Evolutionary conservation across 1,284 basidiomycete species (phyloP).

Genomic region (Ganoderma multipileum): DNA sequence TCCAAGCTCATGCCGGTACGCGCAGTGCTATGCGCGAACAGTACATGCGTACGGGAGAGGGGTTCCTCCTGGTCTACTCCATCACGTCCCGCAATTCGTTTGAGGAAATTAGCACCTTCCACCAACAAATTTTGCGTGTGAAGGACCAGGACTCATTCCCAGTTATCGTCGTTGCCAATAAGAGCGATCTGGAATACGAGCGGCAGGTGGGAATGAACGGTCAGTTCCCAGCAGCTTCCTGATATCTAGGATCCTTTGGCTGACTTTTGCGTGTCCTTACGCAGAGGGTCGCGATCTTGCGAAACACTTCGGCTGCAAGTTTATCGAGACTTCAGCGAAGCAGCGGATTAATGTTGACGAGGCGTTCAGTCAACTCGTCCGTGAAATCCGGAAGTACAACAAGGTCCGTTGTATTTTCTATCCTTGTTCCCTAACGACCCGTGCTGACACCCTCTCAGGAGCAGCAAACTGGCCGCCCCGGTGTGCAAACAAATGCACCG

Average conservation of each 20-base stretch:
- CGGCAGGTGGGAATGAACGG: slow-evolving; percentile 97
- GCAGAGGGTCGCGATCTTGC: slow-evolving; percentile 97
- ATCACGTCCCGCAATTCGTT: slow-evolving; percentile 99
- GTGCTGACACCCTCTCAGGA: slow-evolving; percentile 46
- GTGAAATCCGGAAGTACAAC: slow-evolving; percentile 97
- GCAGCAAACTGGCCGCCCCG: slow-evolving; percentile 67
- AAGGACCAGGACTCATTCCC: slow-evolving; percentile 99
- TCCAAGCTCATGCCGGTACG: slow-evolving; percentile 1
- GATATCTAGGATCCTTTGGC: background rate
- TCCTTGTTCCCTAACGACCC: slow-evolving; percentile 1
- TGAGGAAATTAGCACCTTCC: slow-evolving; percentile 97
- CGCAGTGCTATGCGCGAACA: slow-evolving; percentile 95
- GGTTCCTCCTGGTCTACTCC: slow-evolving; percentile 98
- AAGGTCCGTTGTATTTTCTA: slow-evolving; percentile 56
- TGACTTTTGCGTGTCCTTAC: slow-evolving; percentile 3
- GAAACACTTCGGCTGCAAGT: slow-evolving; percentile 95
- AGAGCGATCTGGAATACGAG: slow-evolving; percentile 98
- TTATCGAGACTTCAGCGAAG: slow-evolving; percentile 99
- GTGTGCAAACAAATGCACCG: slow-evolving; percentile 51
- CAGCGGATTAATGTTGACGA: slow-evolving; percentile 99
- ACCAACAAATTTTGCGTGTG: slow-evolving; percentile 95
- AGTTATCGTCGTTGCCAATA: slow-evolving; percentile 98
- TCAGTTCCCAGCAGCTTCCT: slow-evolving; percentile 45
- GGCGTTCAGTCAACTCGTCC: slow-evolving; percentile 96
- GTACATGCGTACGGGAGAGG: slow-evolving; percentile 98